phyloP scores from a whole-genome alignment of 1,284 basidiomycete genomes.

The Leccinum subrobustum region DNA sequence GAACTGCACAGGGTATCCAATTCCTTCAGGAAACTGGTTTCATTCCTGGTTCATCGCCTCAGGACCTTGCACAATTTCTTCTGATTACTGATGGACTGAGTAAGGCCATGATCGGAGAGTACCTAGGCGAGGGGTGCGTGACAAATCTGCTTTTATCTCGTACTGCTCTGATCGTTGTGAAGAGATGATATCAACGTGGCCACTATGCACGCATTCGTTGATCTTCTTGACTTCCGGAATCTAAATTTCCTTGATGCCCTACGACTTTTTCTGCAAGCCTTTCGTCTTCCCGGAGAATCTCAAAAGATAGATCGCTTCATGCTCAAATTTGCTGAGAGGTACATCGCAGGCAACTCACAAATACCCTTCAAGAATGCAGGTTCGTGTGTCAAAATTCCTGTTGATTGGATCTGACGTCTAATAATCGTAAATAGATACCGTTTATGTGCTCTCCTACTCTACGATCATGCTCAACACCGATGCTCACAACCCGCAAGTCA shows the following conservation, averaged over 20 bases:
- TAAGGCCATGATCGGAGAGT: conserved; percentile 97
- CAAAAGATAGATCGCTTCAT: conserved; percentile 99
- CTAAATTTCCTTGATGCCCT: conserved; percentile 86
- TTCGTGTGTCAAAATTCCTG: conserved; percentile 26
- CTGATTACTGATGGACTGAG: conserved; percentile 90
- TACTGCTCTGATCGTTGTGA: conserved; percentile 12
- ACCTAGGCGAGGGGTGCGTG: conserved; percentile 90
- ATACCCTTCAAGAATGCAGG: conserved; percentile 84
- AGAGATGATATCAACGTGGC: conserved; percentile 87
- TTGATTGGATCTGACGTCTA: conserved; percentile 11
- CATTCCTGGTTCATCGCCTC: conserved; percentile 73
- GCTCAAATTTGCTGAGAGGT: conserved; percentile 96
- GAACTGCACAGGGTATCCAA: conserved; percentile 69
- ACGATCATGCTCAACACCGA: conserved; percentile 96
- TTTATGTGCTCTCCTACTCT: conserved; percentile 92
- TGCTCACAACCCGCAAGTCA: conserved; percentile 91
- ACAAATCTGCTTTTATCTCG: background rate
- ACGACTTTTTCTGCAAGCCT: conserved; percentile 86
- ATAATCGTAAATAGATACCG: conserved; percentile 62
- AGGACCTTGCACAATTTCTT: conserved; percentile 87
- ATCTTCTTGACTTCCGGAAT: conserved; percentile 83
- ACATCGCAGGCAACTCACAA: conserved; percentile 82
- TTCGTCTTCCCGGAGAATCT: conserved; percentile 92
- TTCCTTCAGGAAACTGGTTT: conserved; percentile 91
- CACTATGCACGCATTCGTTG: conserved; percentile 96